These are phyloP conservation scores for Ophiostoma quercus DNA, from an alignment of 2,329 filamentous ascomycete species.

Conservation along the genomic window DNA sequence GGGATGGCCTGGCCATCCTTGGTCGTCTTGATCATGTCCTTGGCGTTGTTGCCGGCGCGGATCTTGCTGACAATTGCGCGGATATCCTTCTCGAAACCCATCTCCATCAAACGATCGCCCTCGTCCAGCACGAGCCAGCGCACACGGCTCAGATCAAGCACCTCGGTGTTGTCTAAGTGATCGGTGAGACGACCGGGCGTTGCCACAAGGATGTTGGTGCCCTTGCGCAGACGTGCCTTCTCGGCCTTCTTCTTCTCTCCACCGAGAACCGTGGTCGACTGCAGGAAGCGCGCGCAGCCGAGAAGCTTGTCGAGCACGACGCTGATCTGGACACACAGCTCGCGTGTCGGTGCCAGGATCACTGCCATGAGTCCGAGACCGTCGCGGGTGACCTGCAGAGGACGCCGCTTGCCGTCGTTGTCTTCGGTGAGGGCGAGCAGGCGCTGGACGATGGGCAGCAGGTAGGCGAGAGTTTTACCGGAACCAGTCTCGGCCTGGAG, in stretches of 20 bases:
- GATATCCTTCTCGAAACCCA: constrained; percentile 93
- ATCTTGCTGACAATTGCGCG: constrained; percentile 79
- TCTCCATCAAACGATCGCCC: constrained; percentile 95
- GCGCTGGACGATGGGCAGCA: constrained; percentile 84
- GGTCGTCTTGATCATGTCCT: constrained; percentile 49
- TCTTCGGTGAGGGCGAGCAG: constrained; percentile 69
- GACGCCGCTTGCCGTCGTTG: constrained; percentile 42
- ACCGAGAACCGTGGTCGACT: constrained; percentile 75
- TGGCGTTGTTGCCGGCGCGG: constrained; percentile 49
- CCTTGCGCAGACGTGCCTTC: constrained; percentile 89
- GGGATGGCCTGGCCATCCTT: constrained; percentile 51
- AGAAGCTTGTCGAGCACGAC: constrained; percentile 79
- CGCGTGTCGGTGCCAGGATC: constrained; percentile 86
- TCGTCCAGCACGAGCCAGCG: constrained; percentile 94
- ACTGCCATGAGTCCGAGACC: constrained; percentile 90
- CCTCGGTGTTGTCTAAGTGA: constrained; percentile 88
- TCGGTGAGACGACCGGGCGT: constrained; percentile 88
- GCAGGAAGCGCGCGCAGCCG: constrained; percentile 88
- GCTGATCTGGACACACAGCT: constrained; percentile 90
- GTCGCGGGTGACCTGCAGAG: constrained; percentile 63
- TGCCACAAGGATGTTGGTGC: constrained; percentile 90
- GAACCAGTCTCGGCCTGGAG: constrained; percentile 96
- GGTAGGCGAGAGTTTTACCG: constrained; percentile 94
- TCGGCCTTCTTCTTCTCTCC: constrained; percentile 71
- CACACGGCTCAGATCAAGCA: constrained; percentile 79